Conservation (phyloP, 1,284 basidiomycete species). For the Malassezia slooffiae region DNA sequence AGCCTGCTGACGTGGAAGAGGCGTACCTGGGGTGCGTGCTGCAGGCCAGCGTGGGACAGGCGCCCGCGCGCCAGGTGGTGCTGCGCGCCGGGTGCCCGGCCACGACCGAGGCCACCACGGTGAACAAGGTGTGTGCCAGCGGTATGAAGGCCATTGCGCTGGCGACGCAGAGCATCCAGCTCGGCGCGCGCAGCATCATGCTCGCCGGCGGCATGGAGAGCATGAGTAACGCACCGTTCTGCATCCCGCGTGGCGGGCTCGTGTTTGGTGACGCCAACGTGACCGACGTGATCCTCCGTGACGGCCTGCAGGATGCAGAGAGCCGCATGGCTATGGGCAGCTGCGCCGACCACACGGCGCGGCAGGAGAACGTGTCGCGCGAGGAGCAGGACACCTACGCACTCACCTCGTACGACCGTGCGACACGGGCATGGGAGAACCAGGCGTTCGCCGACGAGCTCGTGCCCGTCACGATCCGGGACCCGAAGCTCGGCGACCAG, state of each 20-base stretch:
- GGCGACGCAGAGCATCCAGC: slow-evolving; percentile 49
- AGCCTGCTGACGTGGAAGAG: slow-evolving; percentile 76
- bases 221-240: slow-evolving; percentile 54
- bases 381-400: slow-evolving; percentile 56
- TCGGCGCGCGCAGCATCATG: slow-evolving; percentile 48
- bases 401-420: slow-evolving; percentile 85
- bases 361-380: slow-evolving; percentile 46
- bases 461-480: slow-evolving; percentile 60
- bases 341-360: slow-evolving; percentile 48
- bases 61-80: slow-evolving; percentile 49
- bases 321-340: slow-evolving; percentile 33
- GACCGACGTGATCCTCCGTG: slow-evolving; percentile 75
- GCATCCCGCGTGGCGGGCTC: slow-evolving; percentile 68
- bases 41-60: slow-evolving; percentile 48
- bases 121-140: slow-evolving; percentile 61
- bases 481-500: slow-evolving; percentile 79
- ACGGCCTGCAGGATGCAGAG: slow-evolving; percentile 58
- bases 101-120: slow-evolving; percentile 87
- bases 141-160: slow-evolving; percentile 50
- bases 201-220: slow-evolving; percentile 50
- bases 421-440: slow-evolving; percentile 76
- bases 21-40: slow-evolving; percentile 79
- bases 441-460: slow-evolving; percentile 80
- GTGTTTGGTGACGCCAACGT: slow-evolving; percentile 78
- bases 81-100: slow-evolving; percentile 79